A percentile compares a stretch with the other conserved stretches of the same genome.
Conservation (phyloP, 805 yeast genomes). For the Metschnikowia dekortorum region DNA sequence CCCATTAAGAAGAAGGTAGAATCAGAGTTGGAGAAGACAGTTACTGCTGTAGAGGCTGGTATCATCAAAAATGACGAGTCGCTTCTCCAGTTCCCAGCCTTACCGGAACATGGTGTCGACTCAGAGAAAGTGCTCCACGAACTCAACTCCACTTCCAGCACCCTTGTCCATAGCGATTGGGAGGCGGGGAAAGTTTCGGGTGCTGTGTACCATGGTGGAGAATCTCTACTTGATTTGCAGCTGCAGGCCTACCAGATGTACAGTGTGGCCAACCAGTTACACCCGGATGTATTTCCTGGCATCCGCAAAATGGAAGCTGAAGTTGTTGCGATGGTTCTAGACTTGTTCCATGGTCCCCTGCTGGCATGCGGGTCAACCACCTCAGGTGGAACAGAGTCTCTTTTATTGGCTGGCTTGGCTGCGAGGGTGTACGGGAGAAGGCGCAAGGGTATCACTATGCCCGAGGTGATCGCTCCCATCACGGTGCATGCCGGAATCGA, state of each 20-base stretch:
- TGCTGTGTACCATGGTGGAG: constrained; percentile 95
- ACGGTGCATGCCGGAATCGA: constrained; percentile 95
- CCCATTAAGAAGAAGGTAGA: constrained; percentile 54
- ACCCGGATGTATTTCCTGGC: constrained; percentile 96
- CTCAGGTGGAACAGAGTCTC: constrained; percentile 94
- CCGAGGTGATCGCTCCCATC: constrained; percentile 85
- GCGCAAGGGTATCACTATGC: constrained; percentile 54
- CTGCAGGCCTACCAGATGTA: constrained; percentile 69
- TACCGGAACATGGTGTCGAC: constrained; percentile 62
- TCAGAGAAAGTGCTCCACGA: constrained; percentile 44
- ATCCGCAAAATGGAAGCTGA: constrained; percentile 95
- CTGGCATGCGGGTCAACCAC: constrained; percentile 67
- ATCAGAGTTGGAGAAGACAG: constrained; percentile 49
- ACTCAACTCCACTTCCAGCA: constrained; percentile 43
- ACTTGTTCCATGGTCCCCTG: constrained; percentile 73
- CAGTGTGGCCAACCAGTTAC: constrained; percentile 89
- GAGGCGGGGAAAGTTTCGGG: constrained; percentile 84
- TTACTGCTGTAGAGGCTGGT: constrained; percentile 48
- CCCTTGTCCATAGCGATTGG: constrained; percentile 73
- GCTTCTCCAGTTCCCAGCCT: constrained; percentile 38
- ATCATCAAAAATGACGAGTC: constrained; percentile 52
- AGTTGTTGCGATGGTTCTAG: constrained; percentile 85
- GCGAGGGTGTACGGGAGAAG: constrained; percentile 74
- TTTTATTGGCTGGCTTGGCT: constrained; percentile 78
- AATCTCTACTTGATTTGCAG: constrained; percentile 69